Conservation (phyloP, 768 basidiomycete species). For the Tricholoma bakamatsutake region DNA sequence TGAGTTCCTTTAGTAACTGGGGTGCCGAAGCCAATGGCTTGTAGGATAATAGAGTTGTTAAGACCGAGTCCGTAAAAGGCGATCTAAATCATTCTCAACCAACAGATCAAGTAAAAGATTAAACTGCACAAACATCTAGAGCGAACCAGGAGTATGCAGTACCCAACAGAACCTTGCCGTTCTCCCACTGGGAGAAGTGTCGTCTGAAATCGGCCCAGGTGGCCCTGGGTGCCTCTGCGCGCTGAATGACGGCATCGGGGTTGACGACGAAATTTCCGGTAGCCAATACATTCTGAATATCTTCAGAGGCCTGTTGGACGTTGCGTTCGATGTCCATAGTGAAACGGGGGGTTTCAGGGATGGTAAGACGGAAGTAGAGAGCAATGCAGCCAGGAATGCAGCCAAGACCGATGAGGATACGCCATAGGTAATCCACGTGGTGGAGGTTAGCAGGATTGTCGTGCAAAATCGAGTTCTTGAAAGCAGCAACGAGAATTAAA, state of each 20-base stretch:
- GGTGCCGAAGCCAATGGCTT: conserved; percentile 68
- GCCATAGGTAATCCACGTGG: conserved; percentile 77
- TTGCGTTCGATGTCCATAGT: conserved; percentile 93
- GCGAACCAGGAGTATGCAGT: conserved; percentile 86
- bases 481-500: conserved; percentile 57
- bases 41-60: conserved; percentile 73
- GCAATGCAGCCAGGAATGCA: conserved; percentile 76
- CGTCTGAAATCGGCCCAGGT: conserved; percentile 56
- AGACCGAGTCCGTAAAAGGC: conserved; percentile 88
- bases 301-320: conserved; percentile 64
- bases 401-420: conserved; percentile 83
- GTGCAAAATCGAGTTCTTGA: conserved; percentile 51
- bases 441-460: conserved; percentile 29
- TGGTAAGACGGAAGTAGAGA: conserved; percentile 89
- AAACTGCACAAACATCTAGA: conserved; percentile 52
- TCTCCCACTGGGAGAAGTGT: conserved; percentile 71
- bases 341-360: conserved; percentile 86
- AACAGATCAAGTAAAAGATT: neutral
- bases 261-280: conserved; percentile 42
- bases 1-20: conserved; percentile 26
- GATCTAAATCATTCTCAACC: conserved; percentile 36
- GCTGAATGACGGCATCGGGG: conserved; percentile 52
- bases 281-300: conserved; percentile 65
- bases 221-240: conserved; percentile 65
- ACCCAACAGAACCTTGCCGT: conserved; percentile 75